Evolutionary conservation across 129 eudicot species (phyloP), one percentile per base, ranked within the genome.

Genomic region (Tagetes patula): DNA sequence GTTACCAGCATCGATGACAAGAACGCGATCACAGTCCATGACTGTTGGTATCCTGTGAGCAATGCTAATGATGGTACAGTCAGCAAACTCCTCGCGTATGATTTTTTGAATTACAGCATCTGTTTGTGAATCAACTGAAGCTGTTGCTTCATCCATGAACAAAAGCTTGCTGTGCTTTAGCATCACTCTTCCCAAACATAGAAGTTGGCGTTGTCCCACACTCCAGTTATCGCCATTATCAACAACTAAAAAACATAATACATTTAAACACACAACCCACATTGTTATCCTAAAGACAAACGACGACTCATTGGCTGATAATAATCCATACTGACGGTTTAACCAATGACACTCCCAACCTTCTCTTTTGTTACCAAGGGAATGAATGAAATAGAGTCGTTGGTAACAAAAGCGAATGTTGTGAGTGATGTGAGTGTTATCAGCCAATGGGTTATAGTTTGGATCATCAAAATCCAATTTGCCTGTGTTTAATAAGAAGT

Each of bases 81-180:
- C 76, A 4, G 79, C 54, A 64, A 88, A 88, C 27, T 88, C 95
- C 42, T 77, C 80, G 0, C 88, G 72, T 13, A 89, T 89, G 74
- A 78, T 86, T 11, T 64, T 83, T 59, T 89, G 92, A 67, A 89
- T 86, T 4, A 84, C 70, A 3, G 82, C 85, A 67, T 89, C 96
- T 2, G 96, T 87, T 69, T 83, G 87, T 10, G 90, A 82, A 82
- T 89, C 96, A 52, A 89, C 92, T 1, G 96, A 87, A 14, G 96
- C 96, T 0, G 96, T 89, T 67, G 96, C 96, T 77, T 89, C 96
- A 34, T 89, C 96, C 87, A 89, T 83, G 72, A 89, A 83, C 80
- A 89, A 67, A 32, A 89, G 42, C 72, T 71, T 63, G 77, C 90
- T 82, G 72, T 75, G 82, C 76, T 84, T 87, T 46, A 89, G 67